Percentiles rank a stretch among this genome's conserved stretches.
phyloP scores from a whole-genome alignment of 352 stramenopile genomes.

The Thraustotheca clavata region DNA sequence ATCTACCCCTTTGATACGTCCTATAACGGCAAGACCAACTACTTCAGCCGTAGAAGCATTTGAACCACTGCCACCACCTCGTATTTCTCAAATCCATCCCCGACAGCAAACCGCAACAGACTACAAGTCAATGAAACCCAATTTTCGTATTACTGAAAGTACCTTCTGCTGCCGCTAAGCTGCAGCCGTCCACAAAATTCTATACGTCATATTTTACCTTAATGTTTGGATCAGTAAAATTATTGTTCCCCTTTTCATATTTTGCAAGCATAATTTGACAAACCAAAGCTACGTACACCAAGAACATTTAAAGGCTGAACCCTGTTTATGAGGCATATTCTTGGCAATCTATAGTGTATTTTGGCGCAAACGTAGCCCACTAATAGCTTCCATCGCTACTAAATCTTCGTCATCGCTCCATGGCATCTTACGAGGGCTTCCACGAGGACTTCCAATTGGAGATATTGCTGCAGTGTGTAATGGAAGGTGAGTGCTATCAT shows the following conservation, averaged over 20 bases:
- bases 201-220: too few relatives aligned
- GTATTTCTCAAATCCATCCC: not conserved
- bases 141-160: constrained; percentile 17
- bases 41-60: not conserved
- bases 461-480: not conserved
- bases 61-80: not conserved
- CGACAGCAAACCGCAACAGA: not conserved
- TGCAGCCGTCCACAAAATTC: too few relatives aligned
- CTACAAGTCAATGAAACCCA: constrained; percentile 21
- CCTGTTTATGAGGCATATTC: too few relatives aligned
- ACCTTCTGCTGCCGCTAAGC: constrained; percentile 17
- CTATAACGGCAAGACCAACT: not conserved
- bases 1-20: not conserved
- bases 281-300: too few relatives aligned
- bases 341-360: not conserved
- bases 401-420: not conserved
- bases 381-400: not conserved
- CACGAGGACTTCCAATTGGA: constrained; percentile 14
- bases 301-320: too few relatives aligned
- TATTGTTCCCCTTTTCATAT: too few relatives aligned
- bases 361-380: constrained; percentile 1
- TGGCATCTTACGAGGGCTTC: constrained; percentile 5
- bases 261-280: too few relatives aligned
- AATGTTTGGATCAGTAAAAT: too few relatives aligned
- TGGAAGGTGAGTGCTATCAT: constrained; percentile 6